These are phyloP conservation scores for Blastobotrys capitulatus DNA, from an alignment of 1,139 yeast species.

Conservation along the genomic window DNA sequence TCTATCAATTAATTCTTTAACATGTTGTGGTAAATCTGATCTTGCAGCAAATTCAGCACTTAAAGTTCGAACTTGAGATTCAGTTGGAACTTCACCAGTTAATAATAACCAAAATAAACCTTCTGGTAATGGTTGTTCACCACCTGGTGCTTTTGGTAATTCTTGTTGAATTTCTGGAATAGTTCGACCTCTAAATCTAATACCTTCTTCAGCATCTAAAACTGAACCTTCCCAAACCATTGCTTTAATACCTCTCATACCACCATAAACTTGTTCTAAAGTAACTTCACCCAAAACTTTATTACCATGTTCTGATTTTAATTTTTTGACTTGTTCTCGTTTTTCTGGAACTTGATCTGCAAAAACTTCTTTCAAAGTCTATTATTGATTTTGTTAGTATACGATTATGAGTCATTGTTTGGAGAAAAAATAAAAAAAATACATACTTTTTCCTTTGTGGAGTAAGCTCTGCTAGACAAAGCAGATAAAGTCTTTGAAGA, in stretches of 20 bases:
- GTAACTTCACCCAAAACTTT: conserved; percentile 89
- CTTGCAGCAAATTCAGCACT: conserved; percentile 55
- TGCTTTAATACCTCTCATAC: conserved; percentile 98
- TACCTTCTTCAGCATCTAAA: conserved; percentile 96
- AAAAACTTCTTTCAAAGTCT: conserved; percentile 86
- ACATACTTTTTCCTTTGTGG: conserved; percentile 32
- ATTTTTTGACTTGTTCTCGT: conserved; percentile 85
- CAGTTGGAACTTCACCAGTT: conserved; percentile 59
- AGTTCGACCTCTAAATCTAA: conserved; percentile 96
- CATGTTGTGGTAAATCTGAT: conserved; percentile 52
- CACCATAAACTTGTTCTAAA: conserved; percentile 97
- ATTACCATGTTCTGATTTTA: conserved; percentile 84
- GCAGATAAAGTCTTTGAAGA: conserved; percentile 22
- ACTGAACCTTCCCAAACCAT: conserved; percentile 99
- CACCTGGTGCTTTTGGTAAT: conserved; percentile 91
- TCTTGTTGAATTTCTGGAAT: conserved; percentile 91
- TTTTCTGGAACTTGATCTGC: conserved; percentile 89
- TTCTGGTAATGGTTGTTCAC: conserved; percentile 58
- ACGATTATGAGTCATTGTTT: not conserved
- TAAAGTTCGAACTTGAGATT: conserved; percentile 47
- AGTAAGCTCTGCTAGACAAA: conserved; percentile 28
- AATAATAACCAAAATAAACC: conserved; percentile 58
- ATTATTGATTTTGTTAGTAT: conserved; percentile 14
- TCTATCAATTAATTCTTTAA: conserved; percentile 46
- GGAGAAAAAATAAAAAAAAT: no score